Conservation (phyloP, 2,329 filamentous ascomycete genomes). For the Zarea fungicola region DNA sequence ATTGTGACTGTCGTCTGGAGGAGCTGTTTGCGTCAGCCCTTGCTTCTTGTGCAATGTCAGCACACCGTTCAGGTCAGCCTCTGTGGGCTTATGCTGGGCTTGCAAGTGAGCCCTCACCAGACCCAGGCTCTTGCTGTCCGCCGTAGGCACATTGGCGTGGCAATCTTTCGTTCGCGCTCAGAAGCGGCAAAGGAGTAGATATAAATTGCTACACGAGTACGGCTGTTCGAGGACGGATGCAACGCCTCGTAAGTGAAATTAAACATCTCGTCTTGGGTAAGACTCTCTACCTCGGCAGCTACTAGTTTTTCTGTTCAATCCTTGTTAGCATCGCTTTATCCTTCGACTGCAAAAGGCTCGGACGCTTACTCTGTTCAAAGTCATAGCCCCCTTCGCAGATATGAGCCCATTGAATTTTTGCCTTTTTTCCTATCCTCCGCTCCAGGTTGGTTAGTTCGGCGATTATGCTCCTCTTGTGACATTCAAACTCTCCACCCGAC, state of each 20-base stretch:
- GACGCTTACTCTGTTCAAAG: slow-evolving; percentile 70
- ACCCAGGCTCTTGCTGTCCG: slow-evolving; percentile 44
- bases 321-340: slow-evolving; percentile 15
- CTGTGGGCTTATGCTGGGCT: slow-evolving; percentile 41
- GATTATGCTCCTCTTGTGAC: slow-evolving; percentile 83
- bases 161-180: slow-evolving; percentile 41
- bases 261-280: slow-evolving; percentile 76
- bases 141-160: slow-evolving; percentile 30
- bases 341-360: not conserved
- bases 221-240: slow-evolving; percentile 62
- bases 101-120: slow-evolving; percentile 47
- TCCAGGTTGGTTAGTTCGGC: slow-evolving; percentile 87
- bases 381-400: slow-evolving; percentile 84
- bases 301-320: slow-evolving; percentile 60
- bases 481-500: slow-evolving; percentile 79
- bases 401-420: slow-evolving; percentile 74
- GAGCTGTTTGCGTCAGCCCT: slow-evolving; percentile 32
- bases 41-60: slow-evolving; percentile 41
- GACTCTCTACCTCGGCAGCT: slow-evolving; percentile 63
- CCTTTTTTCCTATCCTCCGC: slow-evolving; percentile 80
- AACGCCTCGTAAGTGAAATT: slow-evolving; percentile 75
- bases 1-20: slow-evolving; percentile 27
- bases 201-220: slow-evolving; percentile 83
- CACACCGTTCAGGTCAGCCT: slow-evolving; percentile 46
- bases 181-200: slow-evolving; percentile 64